phyloP scores from a whole-genome alignment of 2,329 filamentous ascomycete genomes.

The Pseudogymnoascus sp. region DNA sequence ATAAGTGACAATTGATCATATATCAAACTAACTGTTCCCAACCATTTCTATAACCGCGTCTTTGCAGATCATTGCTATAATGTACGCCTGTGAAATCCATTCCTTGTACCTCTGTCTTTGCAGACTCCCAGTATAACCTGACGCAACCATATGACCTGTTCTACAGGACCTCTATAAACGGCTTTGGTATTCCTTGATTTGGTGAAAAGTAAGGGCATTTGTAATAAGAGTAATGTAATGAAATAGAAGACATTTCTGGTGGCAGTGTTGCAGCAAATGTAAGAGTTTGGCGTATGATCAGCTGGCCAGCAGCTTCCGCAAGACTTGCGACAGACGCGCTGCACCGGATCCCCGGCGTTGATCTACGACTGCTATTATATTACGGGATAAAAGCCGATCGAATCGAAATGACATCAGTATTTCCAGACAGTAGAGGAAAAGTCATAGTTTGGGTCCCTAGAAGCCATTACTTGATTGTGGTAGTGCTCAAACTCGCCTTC shows the following conservation, averaged over 20 bases:
- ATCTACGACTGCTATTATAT: background rate
- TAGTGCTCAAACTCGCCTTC: too few species aligned
- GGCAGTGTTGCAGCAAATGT: background rate
- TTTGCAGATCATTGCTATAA: too few species aligned
- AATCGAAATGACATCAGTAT: background rate
- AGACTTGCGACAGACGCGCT: background rate
- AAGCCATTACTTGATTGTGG: background rate
- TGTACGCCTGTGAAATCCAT: background rate
- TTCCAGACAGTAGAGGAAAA: background rate
- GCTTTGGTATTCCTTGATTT: background rate
- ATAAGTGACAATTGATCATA: background rate
- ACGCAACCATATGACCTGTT: background rate
- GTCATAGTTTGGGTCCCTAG: background rate
- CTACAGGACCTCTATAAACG: background rate
- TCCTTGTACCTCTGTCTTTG: background rate
- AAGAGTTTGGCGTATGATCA: too few species aligned
- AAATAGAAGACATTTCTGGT: background rate
- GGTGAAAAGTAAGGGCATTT: background rate
- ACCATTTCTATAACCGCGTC: background rate
- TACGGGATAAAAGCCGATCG: background rate
- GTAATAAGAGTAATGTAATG: background rate
- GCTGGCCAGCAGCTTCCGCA: too few species aligned
- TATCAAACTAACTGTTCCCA: background rate
- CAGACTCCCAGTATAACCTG: background rate
- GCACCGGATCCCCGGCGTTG: background rate